phyloP scores from a whole-genome alignment of 495 filamentous ascomycete genomes.

The Melanomma pulvis-pyrius region DNA sequence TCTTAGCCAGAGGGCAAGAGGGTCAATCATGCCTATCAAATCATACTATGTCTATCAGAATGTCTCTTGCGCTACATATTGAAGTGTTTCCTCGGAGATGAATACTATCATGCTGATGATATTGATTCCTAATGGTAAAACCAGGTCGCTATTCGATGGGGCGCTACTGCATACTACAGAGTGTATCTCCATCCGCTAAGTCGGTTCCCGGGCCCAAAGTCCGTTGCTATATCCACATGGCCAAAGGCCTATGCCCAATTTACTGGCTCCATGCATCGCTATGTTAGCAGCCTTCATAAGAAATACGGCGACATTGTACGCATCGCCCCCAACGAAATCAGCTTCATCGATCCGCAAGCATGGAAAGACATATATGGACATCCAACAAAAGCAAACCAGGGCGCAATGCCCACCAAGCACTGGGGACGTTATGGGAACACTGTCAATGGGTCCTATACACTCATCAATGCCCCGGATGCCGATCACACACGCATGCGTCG shows the following conservation, averaged over 20 bases:
- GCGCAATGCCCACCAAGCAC: constrained; percentile 45
- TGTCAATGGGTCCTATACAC: constrained; percentile 25
- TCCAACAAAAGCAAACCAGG: constrained; percentile 32
- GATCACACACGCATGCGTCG: constrained; percentile 37
- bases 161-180: constrained; percentile 44
- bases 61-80: too few relatives aligned
- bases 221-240: constrained; percentile 38
- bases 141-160: constrained; percentile 18
- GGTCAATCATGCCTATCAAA: too few relatives aligned
- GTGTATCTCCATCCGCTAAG: constrained; percentile 52
- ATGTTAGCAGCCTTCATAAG: constrained; percentile 33
- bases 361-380: constrained; percentile 63
- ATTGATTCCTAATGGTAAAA: not conserved
- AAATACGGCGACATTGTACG: constrained; percentile 57
- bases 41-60: too few relatives aligned
- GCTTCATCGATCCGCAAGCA: constrained; percentile 54
- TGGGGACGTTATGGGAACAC: constrained; percentile 42
- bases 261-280: not conserved
- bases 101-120: too few relatives aligned
- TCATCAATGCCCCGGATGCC: constrained; percentile 38
- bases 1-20: too few relatives aligned
- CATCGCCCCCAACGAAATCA: constrained; percentile 58
- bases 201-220: constrained; percentile 49
- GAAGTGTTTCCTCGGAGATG: too few relatives aligned
- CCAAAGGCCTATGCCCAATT: constrained; percentile 26